These are phyloP conservation scores for Areca catechu DNA, from an alignment of 176 grass and related monocot genomes.

Conservation along the genomic window DNA sequence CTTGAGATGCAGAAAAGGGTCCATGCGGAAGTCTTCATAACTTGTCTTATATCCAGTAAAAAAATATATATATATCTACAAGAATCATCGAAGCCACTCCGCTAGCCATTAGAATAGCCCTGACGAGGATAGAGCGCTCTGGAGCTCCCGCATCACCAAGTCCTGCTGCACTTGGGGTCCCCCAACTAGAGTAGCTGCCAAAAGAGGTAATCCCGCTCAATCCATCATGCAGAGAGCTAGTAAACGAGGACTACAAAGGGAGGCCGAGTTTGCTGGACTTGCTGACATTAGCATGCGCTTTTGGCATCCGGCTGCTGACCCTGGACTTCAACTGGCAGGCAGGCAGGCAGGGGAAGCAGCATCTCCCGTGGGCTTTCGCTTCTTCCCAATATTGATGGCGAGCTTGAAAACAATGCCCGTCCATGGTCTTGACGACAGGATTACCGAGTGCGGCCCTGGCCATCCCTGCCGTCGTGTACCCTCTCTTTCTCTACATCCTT, in stretches of 20 bases:
- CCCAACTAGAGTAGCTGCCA: conserved; percentile 25
- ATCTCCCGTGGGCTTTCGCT: conserved; percentile 49
- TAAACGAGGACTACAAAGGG: neutral
- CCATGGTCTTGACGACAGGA: conserved; percentile 54
- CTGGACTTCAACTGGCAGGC: conserved; percentile 4
- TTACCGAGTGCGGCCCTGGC: conserved; percentile 65
- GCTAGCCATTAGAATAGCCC: conserved; percentile 34
- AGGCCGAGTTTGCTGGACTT: conserved; percentile 36
- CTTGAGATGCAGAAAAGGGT: conserved; percentile 42
- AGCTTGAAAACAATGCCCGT: conserved; percentile 86
- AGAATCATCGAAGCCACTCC: conserved; percentile 32
- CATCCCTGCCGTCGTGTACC: conserved; percentile 83
- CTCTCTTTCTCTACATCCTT: conserved; percentile 64
- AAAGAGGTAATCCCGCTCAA: conserved; percentile 13
- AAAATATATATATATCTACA: conserved; percentile 27
- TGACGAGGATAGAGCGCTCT: conserved; percentile 27
- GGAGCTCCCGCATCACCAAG: conserved; percentile 31
- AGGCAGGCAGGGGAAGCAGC: neutral
- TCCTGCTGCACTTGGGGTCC: conserved; percentile 18
- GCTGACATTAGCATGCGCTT: conserved; percentile 29
- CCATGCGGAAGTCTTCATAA: conserved; percentile 59
- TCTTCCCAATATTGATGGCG: conserved; percentile 73
- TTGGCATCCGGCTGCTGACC: conserved; percentile 26
- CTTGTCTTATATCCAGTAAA: conserved; percentile 38
- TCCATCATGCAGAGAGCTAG: conserved; percentile 46